Conservation (phyloP, 495 filamentous ascomycete genomes). For the Lepidopterella palustris region DNA sequence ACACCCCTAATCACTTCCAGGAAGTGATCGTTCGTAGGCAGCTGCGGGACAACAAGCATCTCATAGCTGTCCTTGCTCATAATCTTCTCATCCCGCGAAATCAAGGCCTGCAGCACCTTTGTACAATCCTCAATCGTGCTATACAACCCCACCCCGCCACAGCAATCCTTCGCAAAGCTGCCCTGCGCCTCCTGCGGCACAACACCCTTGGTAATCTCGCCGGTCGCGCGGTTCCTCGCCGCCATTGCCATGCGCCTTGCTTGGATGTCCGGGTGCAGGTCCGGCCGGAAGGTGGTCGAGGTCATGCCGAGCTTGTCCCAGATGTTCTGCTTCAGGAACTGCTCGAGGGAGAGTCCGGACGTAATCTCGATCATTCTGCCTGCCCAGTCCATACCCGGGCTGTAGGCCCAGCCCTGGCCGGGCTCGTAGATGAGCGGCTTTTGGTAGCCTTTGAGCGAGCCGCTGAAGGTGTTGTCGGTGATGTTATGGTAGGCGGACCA, state of each 20-base stretch:
- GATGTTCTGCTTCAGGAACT: constrained; percentile 44
- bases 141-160: constrained; percentile 51
- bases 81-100: constrained; percentile 42
- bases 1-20: constrained; percentile 13
- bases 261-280: constrained; percentile 32
- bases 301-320: constrained; percentile 42
- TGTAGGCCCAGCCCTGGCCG: constrained; percentile 31
- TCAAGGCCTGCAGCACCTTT: constrained; percentile 45
- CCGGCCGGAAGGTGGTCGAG: constrained; percentile 40
- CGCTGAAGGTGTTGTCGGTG: constrained; percentile 9
- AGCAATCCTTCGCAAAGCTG: constrained; percentile 30
- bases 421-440: constrained; percentile 34
- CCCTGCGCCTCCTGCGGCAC: constrained; percentile 12
- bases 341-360: constrained; percentile 30
- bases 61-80: constrained; percentile 40
- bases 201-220: constrained; percentile 6
- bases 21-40: constrained; percentile 10
- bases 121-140: constrained; percentile 43
- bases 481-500: constrained; percentile 14
- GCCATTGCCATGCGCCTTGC: constrained; percentile 19
- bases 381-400: constrained; percentile 28
- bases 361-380: constrained; percentile 18
- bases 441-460: constrained; percentile 8
- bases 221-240: constrained; percentile 30
- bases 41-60: constrained; percentile 43